phyloP scores from a whole-genome alignment of 2,329 filamentous ascomycete genomes.

The Neofusicoccum parvum region DNA sequence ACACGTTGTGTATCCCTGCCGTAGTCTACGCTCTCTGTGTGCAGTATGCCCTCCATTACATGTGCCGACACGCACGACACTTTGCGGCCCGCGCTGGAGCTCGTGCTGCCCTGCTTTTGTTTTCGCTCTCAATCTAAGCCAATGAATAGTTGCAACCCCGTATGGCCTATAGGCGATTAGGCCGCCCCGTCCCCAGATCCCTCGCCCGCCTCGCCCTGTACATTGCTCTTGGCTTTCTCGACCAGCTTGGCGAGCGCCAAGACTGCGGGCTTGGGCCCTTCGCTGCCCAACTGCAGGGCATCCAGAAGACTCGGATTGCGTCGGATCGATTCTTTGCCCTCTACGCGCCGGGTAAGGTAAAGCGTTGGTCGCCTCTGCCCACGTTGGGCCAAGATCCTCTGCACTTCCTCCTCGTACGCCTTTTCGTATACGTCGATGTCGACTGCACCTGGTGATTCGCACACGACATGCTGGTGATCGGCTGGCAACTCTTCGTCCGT shows the following conservation, averaged over 20 bases:
- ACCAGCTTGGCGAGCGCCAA: slow-evolving; percentile 34
- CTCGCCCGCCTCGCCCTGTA: neutral
- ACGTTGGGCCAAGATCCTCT: slow-evolving; percentile 63
- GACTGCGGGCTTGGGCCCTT: slow-evolving; percentile 35
- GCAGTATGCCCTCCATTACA: neutral
- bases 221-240: slow-evolving; percentile 35
- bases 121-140: neutral
- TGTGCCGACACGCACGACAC: neutral
- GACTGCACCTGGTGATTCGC: slow-evolving; percentile 81
- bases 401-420: slow-evolving; percentile 81
- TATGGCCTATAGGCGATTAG: neutral
- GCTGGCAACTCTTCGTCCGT: slow-evolving; percentile 35
- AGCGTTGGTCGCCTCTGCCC: slow-evolving; percentile 55
- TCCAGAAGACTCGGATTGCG: slow-evolving; percentile 31
- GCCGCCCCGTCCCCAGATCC: slow-evolving; percentile 11
- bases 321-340: slow-evolving; percentile 45
- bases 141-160: neutral
- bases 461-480: slow-evolving; percentile 58
- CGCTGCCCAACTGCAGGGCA: slow-evolving; percentile 34
- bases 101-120: slow-evolving; percentile 9
- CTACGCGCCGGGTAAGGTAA: slow-evolving; percentile 56
- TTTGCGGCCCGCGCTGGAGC: slow-evolving; percentile 1
- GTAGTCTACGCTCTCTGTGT: neutral
- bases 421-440: slow-evolving; percentile 88
- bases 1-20: slow-evolving; percentile 6